These are phyloP conservation scores for Paraphaeosphaeria minitans DNA, from an alignment of 2,329 filamentous ascomycete species.

Conservation along the genomic window DNA sequence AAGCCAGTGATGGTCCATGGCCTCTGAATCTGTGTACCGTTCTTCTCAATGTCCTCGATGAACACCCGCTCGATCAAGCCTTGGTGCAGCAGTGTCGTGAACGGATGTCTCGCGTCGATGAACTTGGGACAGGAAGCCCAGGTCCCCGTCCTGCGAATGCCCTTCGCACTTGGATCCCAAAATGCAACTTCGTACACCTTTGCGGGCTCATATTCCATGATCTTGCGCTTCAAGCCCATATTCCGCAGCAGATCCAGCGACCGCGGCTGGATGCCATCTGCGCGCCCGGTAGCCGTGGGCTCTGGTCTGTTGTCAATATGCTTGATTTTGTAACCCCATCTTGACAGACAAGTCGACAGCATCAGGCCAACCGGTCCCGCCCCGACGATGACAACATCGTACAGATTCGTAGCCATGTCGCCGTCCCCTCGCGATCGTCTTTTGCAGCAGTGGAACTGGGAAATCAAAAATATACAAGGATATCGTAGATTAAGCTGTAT, in stretches of 20 bases:
- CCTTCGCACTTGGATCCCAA: slow-evolving; percentile 64
- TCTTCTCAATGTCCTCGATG: slow-evolving; percentile 65
- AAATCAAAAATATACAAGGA: background rate
- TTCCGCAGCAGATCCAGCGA: slow-evolving; percentile 86
- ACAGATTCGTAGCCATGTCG: slow-evolving; percentile 50
- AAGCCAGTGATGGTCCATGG: slow-evolving; percentile 68
- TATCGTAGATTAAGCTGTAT: background rate
- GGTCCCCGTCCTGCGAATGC: slow-evolving; percentile 64
- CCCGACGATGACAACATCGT: slow-evolving; percentile 80
- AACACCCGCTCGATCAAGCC: slow-evolving; percentile 67
- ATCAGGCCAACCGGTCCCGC: slow-evolving; percentile 88
- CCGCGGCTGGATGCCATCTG: slow-evolving; percentile 89
- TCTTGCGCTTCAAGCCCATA: slow-evolving; percentile 83
- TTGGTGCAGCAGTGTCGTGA: slow-evolving; percentile 67
- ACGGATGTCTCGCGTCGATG: slow-evolving; percentile 68
- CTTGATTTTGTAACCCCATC: slow-evolving; percentile 95
- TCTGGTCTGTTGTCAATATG: slow-evolving; percentile 90
- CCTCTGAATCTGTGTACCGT: slow-evolving; percentile 60
- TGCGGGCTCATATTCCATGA: slow-evolving; percentile 86
- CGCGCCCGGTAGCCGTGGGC: slow-evolving; percentile 83
- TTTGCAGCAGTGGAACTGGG: background rate
- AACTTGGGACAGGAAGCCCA: slow-evolving; percentile 92
- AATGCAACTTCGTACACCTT: slow-evolving; percentile 77
- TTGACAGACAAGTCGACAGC: slow-evolving; percentile 82
- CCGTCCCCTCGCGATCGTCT: slow-evolving; percentile 21